phyloP scores from a whole-genome alignment of 306 rosid genomes.

The Trifolium subterraneum region DNA sequence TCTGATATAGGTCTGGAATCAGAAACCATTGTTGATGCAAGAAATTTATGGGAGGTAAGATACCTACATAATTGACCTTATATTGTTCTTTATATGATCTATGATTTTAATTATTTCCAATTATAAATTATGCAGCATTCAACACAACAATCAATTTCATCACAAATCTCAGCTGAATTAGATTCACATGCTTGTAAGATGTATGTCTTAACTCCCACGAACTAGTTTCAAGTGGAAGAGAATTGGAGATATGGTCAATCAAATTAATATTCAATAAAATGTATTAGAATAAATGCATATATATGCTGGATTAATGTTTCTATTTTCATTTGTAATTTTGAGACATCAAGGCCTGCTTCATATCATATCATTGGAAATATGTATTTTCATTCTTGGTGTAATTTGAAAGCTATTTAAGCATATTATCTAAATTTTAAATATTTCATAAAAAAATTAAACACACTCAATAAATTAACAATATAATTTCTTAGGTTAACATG shows the following conservation, averaged over 20 bases:
- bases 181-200: conserved; percentile 72
- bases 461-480: too few species aligned
- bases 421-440: too few species aligned
- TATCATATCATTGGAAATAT: neutral
- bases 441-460: too few species aligned
- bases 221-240: neutral
- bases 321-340: neutral
- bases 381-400: neutral
- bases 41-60: conserved; percentile 64
- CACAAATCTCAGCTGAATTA: conserved; percentile 46
- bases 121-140: conserved; percentile 57
- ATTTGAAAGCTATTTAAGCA: neutral
- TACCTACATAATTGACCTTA: neutral
- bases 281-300: neutral
- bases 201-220: conserved; percentile 41
- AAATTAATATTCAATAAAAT: neutral
- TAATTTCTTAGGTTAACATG: too few species aligned
- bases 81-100: neutral
- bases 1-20: conserved; percentile 57
- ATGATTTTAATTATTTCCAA: neutral
- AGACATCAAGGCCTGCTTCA: neutral
- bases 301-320: neutral
- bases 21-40: conserved; percentile 49
- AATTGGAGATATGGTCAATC: neutral
- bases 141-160: conserved; percentile 36